Evolutionary conservation across 1,284 basidiomycete genomes (phyloP).

Genomic region (Chalciporus sp.): DNA sequence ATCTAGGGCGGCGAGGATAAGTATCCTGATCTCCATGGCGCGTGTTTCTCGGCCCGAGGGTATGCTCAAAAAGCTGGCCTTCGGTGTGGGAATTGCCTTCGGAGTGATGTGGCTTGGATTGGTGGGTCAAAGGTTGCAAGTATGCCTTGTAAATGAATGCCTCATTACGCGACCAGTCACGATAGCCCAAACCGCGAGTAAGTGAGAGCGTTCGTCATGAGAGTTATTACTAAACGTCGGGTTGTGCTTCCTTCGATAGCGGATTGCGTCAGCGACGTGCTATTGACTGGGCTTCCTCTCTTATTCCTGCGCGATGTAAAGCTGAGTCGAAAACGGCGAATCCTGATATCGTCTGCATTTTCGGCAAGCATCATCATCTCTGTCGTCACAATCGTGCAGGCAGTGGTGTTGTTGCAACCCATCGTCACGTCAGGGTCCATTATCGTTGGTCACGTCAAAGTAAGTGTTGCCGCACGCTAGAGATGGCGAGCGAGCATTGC

Average conservation of each 20-base stretch:
- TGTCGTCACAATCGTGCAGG: slow-evolving; percentile 19
- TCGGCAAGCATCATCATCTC: slow-evolving; percentile 29
- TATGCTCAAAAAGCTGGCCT: slow-evolving; percentile 4
- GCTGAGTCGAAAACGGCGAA: slow-evolving; percentile 14
- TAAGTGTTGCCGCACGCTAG: neutral
- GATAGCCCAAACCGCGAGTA: slow-evolving; percentile 23
- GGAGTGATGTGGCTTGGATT: slow-evolving; percentile 13
- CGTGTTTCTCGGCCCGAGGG: slow-evolving; percentile 25
- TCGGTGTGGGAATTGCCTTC: slow-evolving; percentile 19
- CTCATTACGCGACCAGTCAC: slow-evolving; percentile 7
- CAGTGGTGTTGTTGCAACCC: slow-evolving; percentile 1
- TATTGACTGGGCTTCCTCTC: slow-evolving; percentile 21
- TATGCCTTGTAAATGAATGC: slow-evolving; percentile 19
- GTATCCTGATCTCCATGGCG: slow-evolving; percentile 29
- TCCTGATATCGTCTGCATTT: slow-evolving; percentile 20
- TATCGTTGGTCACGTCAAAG: slow-evolving; percentile 28
- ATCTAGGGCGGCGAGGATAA: slow-evolving; percentile 28
- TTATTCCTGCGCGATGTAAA: slow-evolving; percentile 14
- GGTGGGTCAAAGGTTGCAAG: slow-evolving; percentile 11
- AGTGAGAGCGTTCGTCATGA: neutral
- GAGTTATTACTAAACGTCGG: slow-evolving; percentile 3
- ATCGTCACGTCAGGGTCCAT: slow-evolving; percentile 15
- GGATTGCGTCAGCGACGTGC: slow-evolving; percentile 21
- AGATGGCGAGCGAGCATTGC: too few relatives aligned
- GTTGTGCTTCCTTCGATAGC: slow-evolving; percentile 10